These are phyloP conservation scores for Mycogone perniciosa DNA, from an alignment of 2,329 filamentous ascomycete genomes.

Conservation along the genomic window DNA sequence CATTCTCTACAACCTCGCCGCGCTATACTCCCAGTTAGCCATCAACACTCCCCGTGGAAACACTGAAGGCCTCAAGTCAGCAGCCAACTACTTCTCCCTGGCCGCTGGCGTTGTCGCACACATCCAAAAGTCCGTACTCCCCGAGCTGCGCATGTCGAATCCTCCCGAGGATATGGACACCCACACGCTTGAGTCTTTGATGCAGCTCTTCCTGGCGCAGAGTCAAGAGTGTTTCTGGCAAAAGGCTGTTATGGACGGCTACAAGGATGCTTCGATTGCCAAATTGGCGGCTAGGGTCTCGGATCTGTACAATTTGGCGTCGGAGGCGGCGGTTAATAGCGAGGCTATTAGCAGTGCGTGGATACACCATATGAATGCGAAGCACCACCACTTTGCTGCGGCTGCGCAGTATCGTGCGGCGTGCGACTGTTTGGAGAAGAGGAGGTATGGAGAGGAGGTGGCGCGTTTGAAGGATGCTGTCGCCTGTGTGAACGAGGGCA, in stretches of 20 bases:
- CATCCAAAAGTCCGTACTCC: constrained; percentile 68
- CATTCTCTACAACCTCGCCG: constrained; percentile 85
- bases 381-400: constrained; percentile 94
- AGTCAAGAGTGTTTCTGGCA: constrained; percentile 98
- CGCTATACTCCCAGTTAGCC: constrained; percentile 89
- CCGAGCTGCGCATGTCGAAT: constrained; percentile 71
- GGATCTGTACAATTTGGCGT: constrained; percentile 79
- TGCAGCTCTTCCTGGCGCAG: constrained; percentile 81
- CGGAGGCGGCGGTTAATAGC: constrained; percentile 81
- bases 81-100: constrained; percentile 84
- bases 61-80: constrained; percentile 76
- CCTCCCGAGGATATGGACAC: constrained; percentile 95
- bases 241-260: constrained; percentile 87
- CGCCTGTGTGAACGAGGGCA: constrained; percentile 72
- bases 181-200: constrained; percentile 74
- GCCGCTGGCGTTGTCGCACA: constrained; percentile 78
- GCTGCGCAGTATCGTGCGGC: constrained; percentile 91
- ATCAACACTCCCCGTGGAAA: constrained; percentile 70
- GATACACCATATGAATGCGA: constrained; percentile 97
- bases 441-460: constrained; percentile 92
- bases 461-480: constrained; percentile 78
- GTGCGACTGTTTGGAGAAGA: constrained; percentile 85
- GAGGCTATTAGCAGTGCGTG: constrained; percentile 86
- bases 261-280: constrained; percentile 88
- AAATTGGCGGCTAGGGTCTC: constrained; percentile 85